A percentile compares a stretch with the other conserved stretches of the same genome.
These are phyloP conservation scores for Xeromyces bisporus DNA, from an alignment of 495 filamentous ascomycete genomes.

Conservation along the genomic window DNA sequence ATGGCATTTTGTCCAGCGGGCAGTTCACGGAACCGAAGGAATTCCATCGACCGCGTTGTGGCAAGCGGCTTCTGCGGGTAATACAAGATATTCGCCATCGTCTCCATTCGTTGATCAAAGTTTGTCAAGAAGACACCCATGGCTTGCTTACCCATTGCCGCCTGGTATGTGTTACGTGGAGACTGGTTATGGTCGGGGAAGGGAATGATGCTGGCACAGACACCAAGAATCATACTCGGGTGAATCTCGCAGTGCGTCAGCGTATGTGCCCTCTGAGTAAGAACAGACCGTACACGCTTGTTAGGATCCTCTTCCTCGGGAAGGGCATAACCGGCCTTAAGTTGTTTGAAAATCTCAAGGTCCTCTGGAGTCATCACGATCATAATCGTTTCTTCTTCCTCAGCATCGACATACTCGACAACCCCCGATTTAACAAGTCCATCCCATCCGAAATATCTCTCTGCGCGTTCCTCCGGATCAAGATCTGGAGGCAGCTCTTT, in stretches of 20 bases:
- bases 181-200: constrained; percentile 99
- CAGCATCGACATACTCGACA: constrained; percentile 90
- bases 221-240: constrained; percentile 94
- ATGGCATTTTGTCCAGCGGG: constrained; percentile 97
- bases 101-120: constrained; percentile 91
- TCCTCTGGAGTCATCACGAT: constrained; percentile 98
- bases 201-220: constrained; percentile 97
- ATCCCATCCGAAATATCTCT: constrained; percentile 69
- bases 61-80: constrained; percentile 96
- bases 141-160: constrained; percentile 99
- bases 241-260: constrained; percentile 99
- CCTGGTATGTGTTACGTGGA: constrained; percentile 96
- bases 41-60: constrained; percentile 96
- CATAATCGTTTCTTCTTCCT: constrained; percentile 97
- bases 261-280: constrained; percentile 65
- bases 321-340: constrained; percentile 47
- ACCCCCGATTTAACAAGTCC: constrained; percentile 64
- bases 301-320: constrained; percentile 47
- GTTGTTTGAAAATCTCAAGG: constrained; percentile 50
- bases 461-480: constrained; percentile 37
- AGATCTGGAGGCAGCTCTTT: constrained; percentile 41
- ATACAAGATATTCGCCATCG: constrained; percentile 97
- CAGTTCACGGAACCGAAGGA: constrained; percentile 89
- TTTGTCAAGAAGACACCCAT: constrained; percentile 99
- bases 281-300: constrained; percentile 67